Percentiles rank a stretch among this genome's conserved stretches.
Evolutionary conservation across 352 stramenopile genomes (phyloP).

Genomic region (Phytopythium chamaehyphon): DNA sequence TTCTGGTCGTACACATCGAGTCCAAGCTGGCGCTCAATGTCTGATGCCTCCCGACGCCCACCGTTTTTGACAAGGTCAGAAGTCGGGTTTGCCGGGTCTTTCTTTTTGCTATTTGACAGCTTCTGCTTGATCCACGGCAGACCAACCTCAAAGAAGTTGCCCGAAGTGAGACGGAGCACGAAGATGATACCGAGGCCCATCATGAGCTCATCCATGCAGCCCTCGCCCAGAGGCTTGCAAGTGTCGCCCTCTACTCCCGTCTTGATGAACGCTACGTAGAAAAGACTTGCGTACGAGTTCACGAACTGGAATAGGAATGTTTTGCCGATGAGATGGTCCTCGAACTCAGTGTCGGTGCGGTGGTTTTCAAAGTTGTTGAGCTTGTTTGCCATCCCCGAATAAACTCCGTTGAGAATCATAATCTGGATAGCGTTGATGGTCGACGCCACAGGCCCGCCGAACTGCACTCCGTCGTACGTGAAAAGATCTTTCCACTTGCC

Average conservation of each 20-base stretch:
- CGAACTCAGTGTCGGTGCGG: slow-evolving; percentile 94
- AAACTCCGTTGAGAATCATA: slow-evolving; percentile 77
- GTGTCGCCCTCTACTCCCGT: slow-evolving; percentile 40
- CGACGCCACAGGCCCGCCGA: slow-evolving; percentile 49
- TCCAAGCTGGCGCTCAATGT: slow-evolving; percentile 55
- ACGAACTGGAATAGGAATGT: slow-evolving; percentile 84
- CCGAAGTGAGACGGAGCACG: slow-evolving; percentile 55
- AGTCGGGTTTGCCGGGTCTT: background rate
- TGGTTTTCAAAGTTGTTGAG: slow-evolving; percentile 93
- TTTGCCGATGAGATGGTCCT: slow-evolving; percentile 88
- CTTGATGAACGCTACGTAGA: slow-evolving; percentile 88
- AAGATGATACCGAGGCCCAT: slow-evolving; percentile 77
- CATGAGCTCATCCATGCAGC: slow-evolving; percentile 81
- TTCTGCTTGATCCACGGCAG: slow-evolving; percentile 75
- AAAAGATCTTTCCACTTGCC: slow-evolving; percentile 54
- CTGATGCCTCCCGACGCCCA: slow-evolving; percentile 28
- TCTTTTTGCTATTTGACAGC: slow-evolving; percentile 14
- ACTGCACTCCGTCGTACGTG: slow-evolving; percentile 38
- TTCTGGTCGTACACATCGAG: slow-evolving; percentile 70
- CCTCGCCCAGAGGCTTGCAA: slow-evolving; percentile 34
- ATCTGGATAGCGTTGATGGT: slow-evolving; percentile 82
- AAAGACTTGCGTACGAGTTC: slow-evolving; percentile 78
- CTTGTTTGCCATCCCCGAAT: slow-evolving; percentile 51
- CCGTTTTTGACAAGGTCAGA: slow-evolving; percentile 32
- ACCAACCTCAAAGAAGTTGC: slow-evolving; percentile 76